These are phyloP conservation scores for Crithidia bombi DNA, from an alignment of 208 protist species.

Conservation along the genomic window DNA sequence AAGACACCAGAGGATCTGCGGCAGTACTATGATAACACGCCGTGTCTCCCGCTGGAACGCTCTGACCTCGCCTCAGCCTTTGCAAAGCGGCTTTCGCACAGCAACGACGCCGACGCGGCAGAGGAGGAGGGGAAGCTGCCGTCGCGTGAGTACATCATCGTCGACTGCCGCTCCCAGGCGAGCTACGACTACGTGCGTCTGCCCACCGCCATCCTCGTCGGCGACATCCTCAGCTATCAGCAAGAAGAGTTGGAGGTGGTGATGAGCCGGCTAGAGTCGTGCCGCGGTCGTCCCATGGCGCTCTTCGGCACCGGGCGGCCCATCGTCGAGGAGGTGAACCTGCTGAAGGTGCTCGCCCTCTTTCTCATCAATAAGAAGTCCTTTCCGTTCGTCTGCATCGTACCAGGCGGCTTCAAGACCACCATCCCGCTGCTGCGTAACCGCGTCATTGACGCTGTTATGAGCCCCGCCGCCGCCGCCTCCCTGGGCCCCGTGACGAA, in stretches of 20 bases:
- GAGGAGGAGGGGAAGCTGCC: conserved; percentile 10
- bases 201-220: conserved; percentile 73
- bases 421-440: conserved; percentile 74
- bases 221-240: conserved; percentile 57
- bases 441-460: conserved; percentile 34
- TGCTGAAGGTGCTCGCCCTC: conserved; percentile 85
- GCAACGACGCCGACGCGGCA: not conserved
- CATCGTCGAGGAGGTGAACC: conserved; percentile 86
- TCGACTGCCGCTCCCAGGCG: conserved; percentile 84
- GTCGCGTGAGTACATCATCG: conserved; percentile 74
- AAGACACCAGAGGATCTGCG: conserved; percentile 56
- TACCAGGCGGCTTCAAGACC: conserved; percentile 71
- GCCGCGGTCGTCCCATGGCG: conserved; percentile 65
- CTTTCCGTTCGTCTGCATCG: conserved; percentile 82
- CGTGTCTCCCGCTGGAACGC: conserved; percentile 75
- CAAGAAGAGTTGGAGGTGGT: conserved; percentile 39
- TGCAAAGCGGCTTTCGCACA: conserved; percentile 11
- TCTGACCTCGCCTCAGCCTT: conserved; percentile 76
- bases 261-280: conserved; percentile 47
- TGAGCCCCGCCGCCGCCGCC: conserved; percentile 24
- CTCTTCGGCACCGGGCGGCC: conserved; percentile 77
- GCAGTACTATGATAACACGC: conserved; percentile 63
- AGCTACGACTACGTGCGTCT: conserved; percentile 89
- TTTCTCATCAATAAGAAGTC: conserved; percentile 65
- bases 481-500: conserved; percentile 8